Conservation (phyloP, 495 filamentous ascomycete genomes). For the Podospora tetraspora region DNA sequence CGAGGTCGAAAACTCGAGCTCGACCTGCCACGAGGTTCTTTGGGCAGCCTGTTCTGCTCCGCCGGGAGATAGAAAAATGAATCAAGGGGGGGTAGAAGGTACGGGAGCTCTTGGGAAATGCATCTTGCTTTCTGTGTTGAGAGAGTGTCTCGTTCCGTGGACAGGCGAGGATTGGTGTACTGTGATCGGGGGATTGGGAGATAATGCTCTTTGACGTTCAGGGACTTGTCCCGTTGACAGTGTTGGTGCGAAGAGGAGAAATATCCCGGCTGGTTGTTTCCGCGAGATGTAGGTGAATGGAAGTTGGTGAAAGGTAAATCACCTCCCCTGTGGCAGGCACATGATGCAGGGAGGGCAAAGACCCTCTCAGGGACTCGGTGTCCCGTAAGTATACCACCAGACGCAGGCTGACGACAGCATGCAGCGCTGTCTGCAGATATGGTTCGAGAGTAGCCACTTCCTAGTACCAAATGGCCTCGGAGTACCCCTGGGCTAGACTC, state of each 20-base stretch:
- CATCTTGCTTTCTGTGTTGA: neutral
- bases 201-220: neutral
- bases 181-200: neutral
- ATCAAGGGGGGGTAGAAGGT: neutral
- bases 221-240: neutral
- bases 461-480: neutral
- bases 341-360: neutral
- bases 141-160: neutral
- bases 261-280: neutral
- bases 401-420: neutral
- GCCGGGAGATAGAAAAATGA: neutral
- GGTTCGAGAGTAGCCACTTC: neutral
- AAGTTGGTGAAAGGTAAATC: no score
- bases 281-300: neutral
- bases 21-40: neutral
- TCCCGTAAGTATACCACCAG: neutral
- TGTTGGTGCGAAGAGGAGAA: neutral
- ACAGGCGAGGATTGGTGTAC: neutral
- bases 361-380: neutral
- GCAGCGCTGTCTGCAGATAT: neutral
- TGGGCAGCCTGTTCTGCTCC: neutral
- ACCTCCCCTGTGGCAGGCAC: neutral
- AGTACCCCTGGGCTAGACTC: neutral
- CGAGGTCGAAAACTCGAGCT: neutral
- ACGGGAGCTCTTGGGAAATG: neutral